Evolutionary conservation across 805 yeast genomes (phyloP), one percentile per base, ranked within the genome.

Genomic region (Kregervanrija pseudodelftensis): DNA sequence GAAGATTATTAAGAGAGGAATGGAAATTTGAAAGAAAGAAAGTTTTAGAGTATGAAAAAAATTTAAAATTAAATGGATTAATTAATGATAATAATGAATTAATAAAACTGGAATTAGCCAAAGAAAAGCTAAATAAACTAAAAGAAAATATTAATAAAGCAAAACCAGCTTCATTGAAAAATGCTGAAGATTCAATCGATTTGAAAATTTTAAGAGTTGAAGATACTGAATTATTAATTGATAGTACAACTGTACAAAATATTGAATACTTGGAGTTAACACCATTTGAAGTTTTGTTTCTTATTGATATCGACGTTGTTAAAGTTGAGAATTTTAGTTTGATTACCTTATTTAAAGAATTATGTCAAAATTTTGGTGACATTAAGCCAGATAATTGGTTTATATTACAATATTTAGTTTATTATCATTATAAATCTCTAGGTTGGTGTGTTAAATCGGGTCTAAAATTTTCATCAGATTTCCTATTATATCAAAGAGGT

Each of bases 371-470:
- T n/a, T 33, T 33, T 34, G 59, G 54, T 9, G 39, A 31, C 11
- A 32, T 49, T 11, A 38, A 45, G 36, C 63, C 62, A 37, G 68
- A 54, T 46, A 67, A 62, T 39, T 47, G 55, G 22, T 78, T 82
- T 49, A 54, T 84, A 2, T 50, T 72, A 2, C 71, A 75, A 39
- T 91, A 85, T 55, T 80, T 79, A 5, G 90, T 77, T 1, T 91
- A 90, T 56, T 95, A 88, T 58, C 89, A 91, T 60, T 90, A 80
- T 64, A 73, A 95, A 42, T 81, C 96, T 0, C 72, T 78, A 22
- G 97, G 97, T 0, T 93, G 98, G 97, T 91, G 97, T 68, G 93
- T 83, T 2, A 72, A 95, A 47, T 77, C 90, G 0, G 99, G 98
- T 0, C 76, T 89, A 45, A 93, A 93, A 62, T 93, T 93, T 62